These are phyloP conservation scores for Suillus weaverae DNA, from an alignment of 768 basidiomycete species.

Conservation along the genomic window DNA sequence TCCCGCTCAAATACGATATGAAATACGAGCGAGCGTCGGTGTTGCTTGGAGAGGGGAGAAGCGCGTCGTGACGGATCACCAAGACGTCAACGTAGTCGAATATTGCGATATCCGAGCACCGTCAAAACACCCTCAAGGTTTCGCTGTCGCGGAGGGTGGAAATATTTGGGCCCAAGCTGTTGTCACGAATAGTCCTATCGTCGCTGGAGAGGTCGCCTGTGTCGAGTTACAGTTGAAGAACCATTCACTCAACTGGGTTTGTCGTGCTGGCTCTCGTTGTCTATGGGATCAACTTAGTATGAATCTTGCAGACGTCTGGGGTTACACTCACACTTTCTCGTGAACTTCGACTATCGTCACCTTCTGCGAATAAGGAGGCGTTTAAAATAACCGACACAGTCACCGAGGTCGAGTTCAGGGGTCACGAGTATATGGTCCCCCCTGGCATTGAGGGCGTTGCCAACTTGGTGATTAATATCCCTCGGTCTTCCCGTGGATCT, in stretches of 20 bases:
- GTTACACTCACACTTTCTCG: conserved; percentile 62
- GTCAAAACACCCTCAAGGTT: conserved; percentile 49
- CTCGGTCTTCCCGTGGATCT: conserved; percentile 60
- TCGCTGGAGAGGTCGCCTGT: conserved; percentile 70
- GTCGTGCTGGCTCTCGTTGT: background rate
- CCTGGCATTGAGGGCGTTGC: conserved; percentile 80
- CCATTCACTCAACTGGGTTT: conserved; percentile 76
- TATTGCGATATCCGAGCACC: conserved; percentile 37
- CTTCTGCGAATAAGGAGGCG: conserved; percentile 43
- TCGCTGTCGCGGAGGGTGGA: conserved; percentile 73
- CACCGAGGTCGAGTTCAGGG: conserved; percentile 67
- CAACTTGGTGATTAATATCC: conserved; percentile 79
- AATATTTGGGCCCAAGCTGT: conserved; percentile 77
- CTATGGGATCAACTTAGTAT: conserved; percentile 4
- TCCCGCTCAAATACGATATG: conserved; percentile 67
- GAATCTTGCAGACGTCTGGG: conserved; percentile 57
- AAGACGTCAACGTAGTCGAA: conserved; percentile 66
- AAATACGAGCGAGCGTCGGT: conserved; percentile 68
- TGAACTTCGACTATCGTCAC: conserved; percentile 54
- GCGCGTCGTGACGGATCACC: conserved; percentile 62
- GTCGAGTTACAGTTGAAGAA: conserved; percentile 82
- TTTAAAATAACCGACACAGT: conserved; percentile 69
- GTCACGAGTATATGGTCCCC: conserved; percentile 70
- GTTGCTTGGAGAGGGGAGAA: conserved; percentile 78
- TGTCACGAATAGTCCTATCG: conserved; percentile 59